Percentiles rank a stretch among this genome's conserved stretches.
These are phyloP conservation scores for Penicillium janthinellum DNA, from an alignment of 2,329 filamentous ascomycete genomes.

Conservation along the genomic window DNA sequence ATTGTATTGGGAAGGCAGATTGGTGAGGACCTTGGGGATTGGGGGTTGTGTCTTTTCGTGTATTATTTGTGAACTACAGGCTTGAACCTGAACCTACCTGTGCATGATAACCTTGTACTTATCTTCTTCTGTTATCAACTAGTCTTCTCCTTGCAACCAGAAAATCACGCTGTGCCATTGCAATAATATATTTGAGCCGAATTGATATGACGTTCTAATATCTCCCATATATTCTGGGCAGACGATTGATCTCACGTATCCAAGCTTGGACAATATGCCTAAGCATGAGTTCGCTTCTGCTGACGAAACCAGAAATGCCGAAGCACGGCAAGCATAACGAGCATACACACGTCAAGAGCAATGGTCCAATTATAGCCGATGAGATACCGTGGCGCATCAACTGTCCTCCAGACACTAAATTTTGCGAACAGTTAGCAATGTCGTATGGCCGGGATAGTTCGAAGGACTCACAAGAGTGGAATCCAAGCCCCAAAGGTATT, in stretches of 20 bases:
- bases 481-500: slow-evolving; percentile 35
- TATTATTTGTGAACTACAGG: neutral
- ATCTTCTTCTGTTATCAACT: neutral
- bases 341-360: slow-evolving; percentile 33
- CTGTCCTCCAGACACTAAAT: slow-evolving; percentile 30
- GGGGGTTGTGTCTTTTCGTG: neutral
- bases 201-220: neutral
- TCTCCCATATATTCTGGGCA: neutral
- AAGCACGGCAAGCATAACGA: slow-evolving; percentile 24
- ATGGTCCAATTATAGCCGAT: slow-evolving; percentile 35
- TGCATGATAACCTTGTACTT: neutral
- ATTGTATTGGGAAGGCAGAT: neutral
- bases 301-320: slow-evolving; percentile 22
- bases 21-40: neutral
- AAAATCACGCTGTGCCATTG: neutral
- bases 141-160: neutral
- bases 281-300: slow-evolving; percentile 10
- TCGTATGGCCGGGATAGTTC: neutral
- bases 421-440: neutral
- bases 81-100: neutral
- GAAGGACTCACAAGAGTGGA: slow-evolving; percentile 25
- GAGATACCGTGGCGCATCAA: slow-evolving; percentile 32
- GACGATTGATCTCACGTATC: neutral
- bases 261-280: neutral
- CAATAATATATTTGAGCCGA: neutral